Evolutionary conservation across 257 asterid genomes (phyloP).

Genomic region (Eucommia ulmoides): DNA sequence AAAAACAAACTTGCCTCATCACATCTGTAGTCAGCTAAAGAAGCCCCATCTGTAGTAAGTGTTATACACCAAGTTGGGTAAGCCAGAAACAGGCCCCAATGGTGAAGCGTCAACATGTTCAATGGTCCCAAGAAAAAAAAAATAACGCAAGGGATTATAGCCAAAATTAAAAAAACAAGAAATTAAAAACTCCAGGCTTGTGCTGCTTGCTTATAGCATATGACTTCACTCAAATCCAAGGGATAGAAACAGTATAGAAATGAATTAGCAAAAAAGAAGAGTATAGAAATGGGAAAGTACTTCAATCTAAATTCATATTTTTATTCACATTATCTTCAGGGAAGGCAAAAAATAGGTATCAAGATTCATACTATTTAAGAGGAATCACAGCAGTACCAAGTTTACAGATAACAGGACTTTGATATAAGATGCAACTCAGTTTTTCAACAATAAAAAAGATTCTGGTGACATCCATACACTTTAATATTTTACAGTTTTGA

Average conservation of each 20-base stretch:
- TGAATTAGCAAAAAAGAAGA: too few relatives aligned
- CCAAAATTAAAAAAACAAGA: background rate
- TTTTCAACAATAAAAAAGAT: too few relatives aligned
- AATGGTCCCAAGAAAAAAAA: constrained; percentile 30
- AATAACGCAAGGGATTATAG: background rate
- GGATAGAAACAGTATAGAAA: too few relatives aligned
- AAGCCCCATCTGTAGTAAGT: constrained; percentile 26
- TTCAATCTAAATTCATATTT: background rate
- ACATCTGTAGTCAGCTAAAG: constrained; percentile 47
- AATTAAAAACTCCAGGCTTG: background rate
- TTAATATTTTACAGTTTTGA: too few relatives aligned
- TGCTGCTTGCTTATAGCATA: background rate
- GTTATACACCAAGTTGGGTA: constrained; percentile 33
- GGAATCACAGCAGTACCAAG: too few relatives aligned
- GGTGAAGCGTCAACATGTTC: constrained; percentile 57
- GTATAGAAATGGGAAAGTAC: background rate
- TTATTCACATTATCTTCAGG: too few relatives aligned
- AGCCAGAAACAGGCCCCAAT: constrained; percentile 65
- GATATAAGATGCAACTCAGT: too few relatives aligned
- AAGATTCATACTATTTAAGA: too few relatives aligned
- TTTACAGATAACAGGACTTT: too few relatives aligned
- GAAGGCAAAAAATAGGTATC: too few relatives aligned
- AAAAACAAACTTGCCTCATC: constrained; percentile 56
- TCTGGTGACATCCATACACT: too few relatives aligned
- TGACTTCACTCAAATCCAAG: background rate